A percentile compares a stretch with the other conserved stretches of the same genome.
Evolutionary conservation across 1,139 yeast species (phyloP).

Genomic region (Neolecta irregularis): DNA sequence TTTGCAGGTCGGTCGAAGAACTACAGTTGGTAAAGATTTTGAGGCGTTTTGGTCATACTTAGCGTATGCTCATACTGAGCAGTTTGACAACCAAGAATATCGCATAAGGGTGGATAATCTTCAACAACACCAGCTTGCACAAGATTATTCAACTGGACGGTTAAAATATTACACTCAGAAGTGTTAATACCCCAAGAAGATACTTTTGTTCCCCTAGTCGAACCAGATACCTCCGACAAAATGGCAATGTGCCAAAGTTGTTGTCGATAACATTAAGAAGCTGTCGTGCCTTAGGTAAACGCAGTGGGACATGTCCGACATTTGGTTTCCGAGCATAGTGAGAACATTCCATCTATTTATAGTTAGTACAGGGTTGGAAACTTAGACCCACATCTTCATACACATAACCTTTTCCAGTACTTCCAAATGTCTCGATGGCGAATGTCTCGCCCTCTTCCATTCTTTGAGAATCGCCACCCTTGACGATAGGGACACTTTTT

Average conservation of each 20-base stretch:
- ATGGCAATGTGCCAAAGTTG: constrained; percentile 86
- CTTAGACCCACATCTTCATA: constrained; percentile 30
- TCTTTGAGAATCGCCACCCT: constrained; percentile 82
- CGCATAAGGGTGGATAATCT: constrained; percentile 89
- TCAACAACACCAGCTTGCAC: constrained; percentile 76
- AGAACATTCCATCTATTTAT: constrained; percentile 45
- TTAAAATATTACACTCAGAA: background rate
- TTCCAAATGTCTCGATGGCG: constrained; percentile 96
- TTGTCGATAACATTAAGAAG: constrained; percentile 54
- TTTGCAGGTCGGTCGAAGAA: constrained; percentile 79
- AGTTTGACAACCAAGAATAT: constrained; percentile 70
- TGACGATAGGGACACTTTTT: constrained; percentile 88
- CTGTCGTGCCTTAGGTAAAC: constrained; percentile 49
- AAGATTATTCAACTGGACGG: constrained; percentile 41
- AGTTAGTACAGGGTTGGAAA: background rate
- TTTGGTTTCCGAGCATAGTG: constrained; percentile 56
- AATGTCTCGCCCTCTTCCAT: constrained; percentile 98
- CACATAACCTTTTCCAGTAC: constrained; percentile 90
- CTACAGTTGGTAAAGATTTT: constrained; percentile 25
- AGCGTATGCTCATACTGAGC: constrained; percentile 90
- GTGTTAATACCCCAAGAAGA: constrained; percentile 40
- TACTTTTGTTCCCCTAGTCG: constrained; percentile 85
- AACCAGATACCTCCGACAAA: constrained; percentile 90
- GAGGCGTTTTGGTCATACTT: background rate
- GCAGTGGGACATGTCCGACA: constrained; percentile 36